Evolutionary conservation across 1,284 basidiomycete species (phyloP), one percentile per base, ranked within the genome.

Genomic region (Marasmius tenuissimus): DNA sequence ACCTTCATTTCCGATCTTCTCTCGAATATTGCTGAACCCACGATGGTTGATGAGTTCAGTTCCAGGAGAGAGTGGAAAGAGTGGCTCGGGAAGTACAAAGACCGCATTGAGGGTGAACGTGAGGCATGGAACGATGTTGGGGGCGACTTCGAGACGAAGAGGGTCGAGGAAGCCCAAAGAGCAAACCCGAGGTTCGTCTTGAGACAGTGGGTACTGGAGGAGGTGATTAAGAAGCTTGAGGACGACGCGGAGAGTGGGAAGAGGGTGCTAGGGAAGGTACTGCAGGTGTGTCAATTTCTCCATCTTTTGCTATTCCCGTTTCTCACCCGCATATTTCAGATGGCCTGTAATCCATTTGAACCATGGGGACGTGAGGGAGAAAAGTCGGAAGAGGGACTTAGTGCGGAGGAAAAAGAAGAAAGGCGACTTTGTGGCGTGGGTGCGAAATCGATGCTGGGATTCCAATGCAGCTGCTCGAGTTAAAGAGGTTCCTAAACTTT

Each of bases 391-490:
- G 71, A 71, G 22, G 75, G 80, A 50, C 70, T 89, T 20, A 80
- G 78, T 60, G 75, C 76, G 3, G 91, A 93, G 71, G 82, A 84
- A 59, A 81, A 72, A 65, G 92, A 94, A 68, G 91, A 94, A 73
- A 79, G 86, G 63, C 78, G 91, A 63, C 86, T 89, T 64, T 97
- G 94, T 72, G 86, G 88, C 11, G 76, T 94, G 47, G 95, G 95
- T 2, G 85, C 87, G 35, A 85, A 80, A 70, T 81, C 76, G 64
- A 82, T 94, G 83, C 76, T 96, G 27, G 96, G 95, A 0, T 96
- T 96, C 79, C 94, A 97, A 73, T 97, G 95, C 73, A 94, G 91
- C 66, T 97, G 95, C 70, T 94, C 92, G 12, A 93, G 91, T 72
- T 96, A 80, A 72, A 38, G 42, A 45, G 38, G 14, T 18, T 37